phyloP scores from a whole-genome alignment of 2,329 filamentous ascomycete species.

The Pyrenochaeta sp. region DNA sequence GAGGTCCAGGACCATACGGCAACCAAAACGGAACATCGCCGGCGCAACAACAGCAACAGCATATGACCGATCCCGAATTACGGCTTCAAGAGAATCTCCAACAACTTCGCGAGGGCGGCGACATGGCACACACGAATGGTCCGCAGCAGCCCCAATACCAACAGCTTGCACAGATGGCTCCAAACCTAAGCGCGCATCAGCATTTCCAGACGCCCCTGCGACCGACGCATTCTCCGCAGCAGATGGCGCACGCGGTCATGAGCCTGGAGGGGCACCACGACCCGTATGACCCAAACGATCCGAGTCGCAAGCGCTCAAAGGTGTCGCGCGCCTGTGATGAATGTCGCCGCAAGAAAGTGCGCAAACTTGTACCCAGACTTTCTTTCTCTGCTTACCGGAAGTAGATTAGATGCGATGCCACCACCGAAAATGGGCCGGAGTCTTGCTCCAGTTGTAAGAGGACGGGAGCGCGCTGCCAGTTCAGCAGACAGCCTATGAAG shows the following conservation, averaged over 20 bases:
- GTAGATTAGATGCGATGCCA: constrained; percentile 53
- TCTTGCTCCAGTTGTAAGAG: constrained; percentile 52
- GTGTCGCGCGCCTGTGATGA: constrained; percentile 54
- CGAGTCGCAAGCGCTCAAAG: constrained; percentile 50
- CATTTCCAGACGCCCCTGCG: constrained; percentile 47
- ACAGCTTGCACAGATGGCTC: constrained; percentile 38
- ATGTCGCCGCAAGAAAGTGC: constrained; percentile 53
- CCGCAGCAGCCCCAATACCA: constrained; percentile 41
- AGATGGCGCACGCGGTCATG: constrained; percentile 52
- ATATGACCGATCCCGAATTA: constrained; percentile 42
- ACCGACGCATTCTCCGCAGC: constrained; percentile 49
- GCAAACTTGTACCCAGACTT: constrained; percentile 5
- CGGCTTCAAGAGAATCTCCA: constrained; percentile 47
- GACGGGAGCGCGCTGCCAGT: constrained; percentile 51
- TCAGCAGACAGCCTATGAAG: constrained; percentile 53
- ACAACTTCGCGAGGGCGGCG: constrained; percentile 42
- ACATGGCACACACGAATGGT: constrained; percentile 40
- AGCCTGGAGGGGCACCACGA: constrained; percentile 47
- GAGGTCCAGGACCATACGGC: constrained; percentile 43
- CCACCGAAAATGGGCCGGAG: constrained; percentile 51
- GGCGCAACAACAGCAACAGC: constrained; percentile 41
- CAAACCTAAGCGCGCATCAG: constrained; percentile 41
- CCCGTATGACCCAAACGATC: constrained; percentile 46
- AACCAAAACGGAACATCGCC: constrained; percentile 48
- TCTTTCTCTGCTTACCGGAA: constrained; percentile 20